phyloP scores from a whole-genome alignment of 805 yeast genomes.

The Saccharomycopsis guyanensis region DNA sequence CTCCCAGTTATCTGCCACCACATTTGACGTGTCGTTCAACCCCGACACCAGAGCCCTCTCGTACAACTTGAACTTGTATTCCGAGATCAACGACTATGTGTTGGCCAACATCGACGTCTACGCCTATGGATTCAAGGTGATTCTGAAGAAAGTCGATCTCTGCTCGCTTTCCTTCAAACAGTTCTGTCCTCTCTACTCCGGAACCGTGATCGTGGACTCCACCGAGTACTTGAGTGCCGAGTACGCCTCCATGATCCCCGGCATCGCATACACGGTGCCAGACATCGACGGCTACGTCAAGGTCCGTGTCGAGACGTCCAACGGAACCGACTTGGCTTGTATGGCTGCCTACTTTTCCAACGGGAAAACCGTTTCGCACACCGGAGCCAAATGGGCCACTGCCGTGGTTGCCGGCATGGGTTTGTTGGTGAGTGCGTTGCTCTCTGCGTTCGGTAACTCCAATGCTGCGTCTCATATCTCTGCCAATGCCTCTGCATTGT shows the following conservation, averaged over 20 bases:
- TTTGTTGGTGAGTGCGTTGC: slow-evolving; percentile 70
- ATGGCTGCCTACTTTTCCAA: slow-evolving; percentile 68
- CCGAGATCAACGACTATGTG: slow-evolving; percentile 61
- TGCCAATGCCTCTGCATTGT: slow-evolving; percentile 77
- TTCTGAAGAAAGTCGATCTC: slow-evolving; percentile 48
- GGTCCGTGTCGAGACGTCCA: slow-evolving; percentile 36
- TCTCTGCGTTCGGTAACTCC: slow-evolving; percentile 80
- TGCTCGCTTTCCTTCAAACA: slow-evolving; percentile 69
- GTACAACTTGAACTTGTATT: slow-evolving; percentile 61
- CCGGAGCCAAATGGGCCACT: slow-evolving; percentile 87
- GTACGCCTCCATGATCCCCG: slow-evolving; percentile 60
- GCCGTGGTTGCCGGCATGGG: slow-evolving; percentile 88
- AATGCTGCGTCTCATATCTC: slow-evolving; percentile 84
- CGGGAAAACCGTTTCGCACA: slow-evolving; percentile 74
- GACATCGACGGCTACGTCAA: slow-evolving; percentile 76
- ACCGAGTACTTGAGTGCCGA: slow-evolving; percentile 46
- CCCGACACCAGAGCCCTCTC: slow-evolving; percentile 63
- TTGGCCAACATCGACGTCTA: slow-evolving; percentile 64
- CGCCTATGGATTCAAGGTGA: slow-evolving; percentile 79
- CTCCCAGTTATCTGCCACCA: slow-evolving; percentile 64
- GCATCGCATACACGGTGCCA: slow-evolving; percentile 79
- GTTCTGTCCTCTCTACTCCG: slow-evolving; percentile 85
- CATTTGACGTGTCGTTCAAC: slow-evolving; percentile 66
- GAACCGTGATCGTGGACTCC: slow-evolving; percentile 69
- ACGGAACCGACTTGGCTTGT: slow-evolving; percentile 51